Evolutionary conservation across 257 asterid species (phyloP).

Genomic region (Fraxinus anomala): DNA sequence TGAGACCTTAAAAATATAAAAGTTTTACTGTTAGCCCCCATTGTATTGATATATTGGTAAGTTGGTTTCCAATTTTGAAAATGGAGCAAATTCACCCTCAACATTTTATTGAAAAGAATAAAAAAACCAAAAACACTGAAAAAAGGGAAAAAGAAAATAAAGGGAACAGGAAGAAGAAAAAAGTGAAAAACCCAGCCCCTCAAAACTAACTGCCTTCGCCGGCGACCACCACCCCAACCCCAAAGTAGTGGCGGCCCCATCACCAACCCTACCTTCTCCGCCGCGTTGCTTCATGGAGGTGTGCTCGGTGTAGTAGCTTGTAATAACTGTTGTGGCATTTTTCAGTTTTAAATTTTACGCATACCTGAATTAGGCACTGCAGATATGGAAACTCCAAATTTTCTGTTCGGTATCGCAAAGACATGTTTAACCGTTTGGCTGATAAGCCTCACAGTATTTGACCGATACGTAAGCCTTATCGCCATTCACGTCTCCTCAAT

Average conservation of each 20-base stretch:
- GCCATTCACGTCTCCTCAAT: slow-evolving; percentile 81
- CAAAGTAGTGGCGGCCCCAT: neutral
- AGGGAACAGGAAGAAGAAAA: neutral
- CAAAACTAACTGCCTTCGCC: neutral
- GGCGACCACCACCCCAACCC: no score
- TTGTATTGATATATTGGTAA: no score
- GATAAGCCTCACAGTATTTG: slow-evolving; percentile 67
- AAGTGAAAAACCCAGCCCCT: no score
- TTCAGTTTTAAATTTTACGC: neutral
- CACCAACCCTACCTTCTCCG: neutral
- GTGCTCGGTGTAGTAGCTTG: neutral
- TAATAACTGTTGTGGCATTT: neutral
- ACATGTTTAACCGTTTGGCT: slow-evolving; percentile 57
- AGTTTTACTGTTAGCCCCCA: no score
- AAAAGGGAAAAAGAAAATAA: no score
- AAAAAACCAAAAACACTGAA: neutral
- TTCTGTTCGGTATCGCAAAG: slow-evolving; percentile 51
- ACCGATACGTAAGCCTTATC: slow-evolving; percentile 60
- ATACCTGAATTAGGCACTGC: neutral
- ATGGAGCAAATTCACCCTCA: no score
- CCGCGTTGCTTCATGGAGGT: neutral
- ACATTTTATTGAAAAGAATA: no score
- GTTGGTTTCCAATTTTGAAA: no score
- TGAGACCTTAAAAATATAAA: no score
- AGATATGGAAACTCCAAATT: slow-evolving; percentile 47